Conservation (phyloP, 345 rosid genomes). For the Boechera divaricarpa region DNA sequence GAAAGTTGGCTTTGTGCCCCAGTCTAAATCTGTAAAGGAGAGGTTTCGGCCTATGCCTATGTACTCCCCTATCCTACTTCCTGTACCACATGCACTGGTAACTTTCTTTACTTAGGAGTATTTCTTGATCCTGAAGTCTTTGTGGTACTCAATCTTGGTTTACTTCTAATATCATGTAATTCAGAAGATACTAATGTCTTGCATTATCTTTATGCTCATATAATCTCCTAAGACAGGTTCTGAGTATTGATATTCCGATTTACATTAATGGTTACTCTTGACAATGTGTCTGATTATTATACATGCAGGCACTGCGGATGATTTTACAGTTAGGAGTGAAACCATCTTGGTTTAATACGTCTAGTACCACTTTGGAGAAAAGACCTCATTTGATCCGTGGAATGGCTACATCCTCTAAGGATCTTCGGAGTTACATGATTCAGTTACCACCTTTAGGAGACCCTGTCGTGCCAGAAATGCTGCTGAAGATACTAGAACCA, state of each 20-base stretch:
- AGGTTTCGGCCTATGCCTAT: slow-evolving; percentile 96
- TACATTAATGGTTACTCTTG: slow-evolving; percentile 25
- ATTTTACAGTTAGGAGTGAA: slow-evolving; percentile 94
- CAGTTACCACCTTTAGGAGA: slow-evolving; percentile 83
- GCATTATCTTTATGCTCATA: slow-evolving; percentile 7
- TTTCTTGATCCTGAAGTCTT: slow-evolving; percentile 25
- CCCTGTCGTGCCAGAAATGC: slow-evolving; percentile 96
- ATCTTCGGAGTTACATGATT: slow-evolving; percentile 88
- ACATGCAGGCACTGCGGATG: slow-evolving; percentile 86
- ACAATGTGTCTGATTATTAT: slow-evolving; percentile 32
- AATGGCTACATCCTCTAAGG: slow-evolving; percentile 66
- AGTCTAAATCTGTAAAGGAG: slow-evolving; percentile 63
- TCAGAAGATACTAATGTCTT: slow-evolving; percentile 20
- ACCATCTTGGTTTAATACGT: slow-evolving; percentile 94
- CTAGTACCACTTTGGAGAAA: slow-evolving; percentile 68
- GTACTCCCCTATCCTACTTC: slow-evolving; percentile 82
- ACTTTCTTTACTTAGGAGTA: slow-evolving; percentile 28
- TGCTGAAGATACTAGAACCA: slow-evolving; percentile 92
- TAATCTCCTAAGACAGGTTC: slow-evolving; percentile 8
- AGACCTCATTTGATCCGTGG: slow-evolving; percentile 83
- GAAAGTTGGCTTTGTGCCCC: slow-evolving; percentile 56
- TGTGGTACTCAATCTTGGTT: slow-evolving; percentile 17
- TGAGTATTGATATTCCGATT: slow-evolving; percentile 12
- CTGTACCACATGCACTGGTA: slow-evolving; percentile 96
- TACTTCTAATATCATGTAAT: slow-evolving; percentile 17